Evolutionary conservation across 2,329 filamentous ascomycete species (phyloP).

Genomic region (Ophiostoma tasmaniense): DNA sequence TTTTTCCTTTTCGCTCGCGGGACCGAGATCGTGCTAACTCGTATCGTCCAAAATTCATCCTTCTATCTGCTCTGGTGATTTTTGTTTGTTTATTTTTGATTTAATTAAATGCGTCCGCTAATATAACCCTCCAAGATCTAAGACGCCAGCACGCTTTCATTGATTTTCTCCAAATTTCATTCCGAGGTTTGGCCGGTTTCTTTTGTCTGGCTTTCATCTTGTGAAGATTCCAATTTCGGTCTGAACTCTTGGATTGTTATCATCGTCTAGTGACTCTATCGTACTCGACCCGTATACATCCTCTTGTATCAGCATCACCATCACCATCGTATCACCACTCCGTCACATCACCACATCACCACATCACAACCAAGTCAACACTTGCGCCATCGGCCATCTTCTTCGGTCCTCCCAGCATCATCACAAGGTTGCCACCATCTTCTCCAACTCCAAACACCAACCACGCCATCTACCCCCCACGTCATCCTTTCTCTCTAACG

Average conservation of each 20-base stretch:
- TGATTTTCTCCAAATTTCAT: slow-evolving; percentile 3
- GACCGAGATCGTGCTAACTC: slow-evolving; percentile 2
- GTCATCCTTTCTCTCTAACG: background rate
- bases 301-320: background rate
- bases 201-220: background rate
- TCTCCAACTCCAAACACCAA: background rate
- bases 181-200: slow-evolving; percentile 14
- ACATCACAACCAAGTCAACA: background rate
- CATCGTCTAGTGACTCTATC: background rate
- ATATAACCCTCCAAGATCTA: background rate
- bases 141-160: background rate
- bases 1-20: background rate
- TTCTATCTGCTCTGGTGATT: background rate
- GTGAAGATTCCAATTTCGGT: background rate
- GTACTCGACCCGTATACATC: too few relatives aligned
- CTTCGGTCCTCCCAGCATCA: background rate
- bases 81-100: background rate
- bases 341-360: background rate
- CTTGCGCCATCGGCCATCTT: background rate
- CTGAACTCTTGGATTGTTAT: background rate
- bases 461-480: background rate
- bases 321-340: background rate
- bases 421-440: background rate
- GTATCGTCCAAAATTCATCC: background rate
- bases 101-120: background rate